Base-by-base conservation (phyloP, 2,329 filamentous ascomycete genomes). In the Didymella lethalis region DNA sequence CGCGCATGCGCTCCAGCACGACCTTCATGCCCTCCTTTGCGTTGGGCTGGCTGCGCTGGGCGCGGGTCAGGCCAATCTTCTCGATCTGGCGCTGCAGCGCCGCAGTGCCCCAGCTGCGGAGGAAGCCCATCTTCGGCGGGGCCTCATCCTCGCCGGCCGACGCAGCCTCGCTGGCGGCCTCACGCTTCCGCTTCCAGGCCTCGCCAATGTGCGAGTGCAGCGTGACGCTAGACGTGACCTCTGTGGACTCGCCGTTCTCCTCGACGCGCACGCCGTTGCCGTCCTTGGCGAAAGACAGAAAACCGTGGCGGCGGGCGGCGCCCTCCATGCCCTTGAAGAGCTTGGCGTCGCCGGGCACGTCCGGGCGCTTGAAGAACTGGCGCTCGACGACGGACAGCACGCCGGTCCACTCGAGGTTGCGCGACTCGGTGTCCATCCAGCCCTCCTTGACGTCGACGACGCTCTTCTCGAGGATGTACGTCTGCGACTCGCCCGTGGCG, bases 11-110 rank as follows among this genome's bases (percentile, higher is more conserved):
- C 76, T 93, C 90, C 23, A 95, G 82, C 8, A 95, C 91, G 36
- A 93, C 86, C 56, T 86, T 88, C 91, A 95, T 94, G 48, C 91
- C 91, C 74, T 93, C 90, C 48, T 90, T 87, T 66, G 90, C 91
- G 80, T 93, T 93, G 50, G 89, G 88, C 68, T 94, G 84, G 73
- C 91, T 90, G 68, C 90, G 89, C 64, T 89, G 86, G 5, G 91
- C 92, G 73, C 91, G 90, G 71, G 88, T 89, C 38, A 91, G 87
- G 11, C 90, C 90, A 61, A 94, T 88, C 53, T 85, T 85, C 79
- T 95, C 91, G 69, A 95, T 93, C 70, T 88, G 92, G 64, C 89
- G 83, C 75, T 93, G 90, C 45, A 94, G 85, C n/a, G 89, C 85
- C 41, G 85, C 86, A 16, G 89, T 86, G 14, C 89, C 88, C 82